These are phyloP conservation scores for Cutaneotrichosporon cavernicola DNA, from an alignment of 1,284 basidiomycete genomes.

Conservation along the genomic window DNA sequence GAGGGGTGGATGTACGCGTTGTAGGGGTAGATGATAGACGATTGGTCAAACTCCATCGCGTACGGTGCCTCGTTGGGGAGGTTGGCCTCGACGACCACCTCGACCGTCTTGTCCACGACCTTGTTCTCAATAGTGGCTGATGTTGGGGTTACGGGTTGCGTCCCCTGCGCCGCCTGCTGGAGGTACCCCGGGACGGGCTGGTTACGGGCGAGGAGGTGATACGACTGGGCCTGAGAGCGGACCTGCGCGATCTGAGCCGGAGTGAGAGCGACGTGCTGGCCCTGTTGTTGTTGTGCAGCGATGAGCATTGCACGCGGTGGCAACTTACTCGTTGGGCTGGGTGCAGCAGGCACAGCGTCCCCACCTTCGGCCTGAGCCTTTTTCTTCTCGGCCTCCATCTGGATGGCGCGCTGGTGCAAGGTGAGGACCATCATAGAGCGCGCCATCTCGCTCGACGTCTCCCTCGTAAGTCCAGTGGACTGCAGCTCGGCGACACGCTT, in stretches of 20 bases:
- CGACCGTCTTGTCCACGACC: constrained; percentile 74
- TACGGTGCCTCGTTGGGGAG: constrained; percentile 42
- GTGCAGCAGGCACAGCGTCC: constrained; percentile 19
- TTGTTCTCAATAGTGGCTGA: constrained; percentile 45
- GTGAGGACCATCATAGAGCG: constrained; percentile 41
- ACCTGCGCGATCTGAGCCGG: constrained; percentile 79
- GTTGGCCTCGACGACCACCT: constrained; percentile 58
- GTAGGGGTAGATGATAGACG: constrained; percentile 87
- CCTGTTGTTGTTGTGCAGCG: constrained; percentile 21
- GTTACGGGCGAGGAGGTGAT: constrained; percentile 76
- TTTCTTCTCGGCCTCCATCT: constrained; percentile 34
- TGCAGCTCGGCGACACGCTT: constrained; percentile 44
- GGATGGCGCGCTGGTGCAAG: constrained; percentile 39
- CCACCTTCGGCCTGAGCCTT: constrained; percentile 11
- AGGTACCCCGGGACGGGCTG: constrained; percentile 75
- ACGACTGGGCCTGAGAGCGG: constrained; percentile 84
- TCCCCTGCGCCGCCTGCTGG: constrained; percentile 66
- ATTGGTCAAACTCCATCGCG: constrained; percentile 71
- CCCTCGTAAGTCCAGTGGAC: constrained; percentile 43
- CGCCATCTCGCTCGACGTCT: constrained; percentile 41
- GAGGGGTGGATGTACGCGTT: constrained; percentile 90
- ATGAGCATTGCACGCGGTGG: not conserved
- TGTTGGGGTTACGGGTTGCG: constrained; percentile 32
- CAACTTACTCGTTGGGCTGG: constrained; percentile 25
- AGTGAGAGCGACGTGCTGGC: constrained; percentile 61